Base-by-base conservation (phyloP, 176 grass and related monocot species). In the Secale cereale region DNA sequence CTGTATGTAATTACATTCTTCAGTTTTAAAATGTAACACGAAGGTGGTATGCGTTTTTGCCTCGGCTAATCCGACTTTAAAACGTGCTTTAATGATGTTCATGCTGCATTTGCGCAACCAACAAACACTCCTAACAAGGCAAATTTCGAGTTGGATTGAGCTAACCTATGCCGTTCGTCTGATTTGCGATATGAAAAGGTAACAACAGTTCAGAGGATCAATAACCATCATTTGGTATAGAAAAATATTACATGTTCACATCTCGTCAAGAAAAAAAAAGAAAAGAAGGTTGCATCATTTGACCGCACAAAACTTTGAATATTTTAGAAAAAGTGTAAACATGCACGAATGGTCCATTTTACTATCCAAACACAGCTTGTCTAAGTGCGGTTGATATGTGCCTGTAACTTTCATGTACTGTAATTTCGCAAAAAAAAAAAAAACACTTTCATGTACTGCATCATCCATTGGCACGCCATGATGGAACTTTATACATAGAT, bases 391-490 rank as follows among this genome's bases (percentile, higher is more conserved):
- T 7, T n/a, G 22, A 69, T 81, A 69, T 76, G 63, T 0, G 78
- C 46, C 40, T 86, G 63, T 78, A 65, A 52, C 66, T 86, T 82
- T 83, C 84, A 78, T 45, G n/a, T 22, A 41, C 39, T 66, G 29
- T n/a, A n/a, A n/a, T n/a, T n/a, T n/a, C n/a, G n/a, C n/a, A n/a
- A n/a, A n/a, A n/a, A n/a, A n/a, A n/a, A n/a, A n/a, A n/a, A n/a
- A n/a, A n/a, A n/a, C n/a, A 52, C 66, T 86, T 82, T 83, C 84
- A 78, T 45, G n/a, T 22, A 41, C 39, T 66, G 29, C 66, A 29
- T 80, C 85, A 67, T 13, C 31, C 16, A 36, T 37, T 50, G 46
- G 5, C 46, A 50, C 15, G 46, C 46, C 14, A 50, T 50, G 33
- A 35, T 36, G 13, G 6, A 32, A 57, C 52, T 86, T 86, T 86